phyloP scores from a whole-genome alignment of 495 filamentous ascomycete species.

The Astrothelium subdiscretum region DNA sequence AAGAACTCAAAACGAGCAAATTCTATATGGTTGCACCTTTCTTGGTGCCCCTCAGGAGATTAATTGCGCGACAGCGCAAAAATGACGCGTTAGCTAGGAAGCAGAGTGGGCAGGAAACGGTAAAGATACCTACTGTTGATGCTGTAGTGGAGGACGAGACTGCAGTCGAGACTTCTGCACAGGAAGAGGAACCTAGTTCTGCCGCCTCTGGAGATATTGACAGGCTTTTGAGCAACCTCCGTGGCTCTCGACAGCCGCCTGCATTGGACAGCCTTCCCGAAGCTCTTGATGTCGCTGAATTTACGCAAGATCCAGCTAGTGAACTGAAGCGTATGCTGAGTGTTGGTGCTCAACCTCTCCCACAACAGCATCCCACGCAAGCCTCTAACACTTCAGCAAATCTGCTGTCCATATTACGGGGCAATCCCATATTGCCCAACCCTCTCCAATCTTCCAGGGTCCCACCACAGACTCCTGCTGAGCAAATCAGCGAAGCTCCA shows the following conservation, averaged over 20 bases:
- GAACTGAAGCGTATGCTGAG: conserved; percentile 26
- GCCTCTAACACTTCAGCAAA: background rate
- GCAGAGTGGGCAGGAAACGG: conserved; percentile 4
- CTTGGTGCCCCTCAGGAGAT: conserved; percentile 71
- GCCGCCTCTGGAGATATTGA: background rate
- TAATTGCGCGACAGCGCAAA: conserved; percentile 76
- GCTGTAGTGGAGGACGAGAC: conserved; percentile 18
- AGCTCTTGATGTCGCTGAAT: conserved; percentile 8
- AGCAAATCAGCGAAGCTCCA: conserved; percentile 28
- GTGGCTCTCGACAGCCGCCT: background rate
- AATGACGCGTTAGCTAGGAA: conserved; percentile 37
- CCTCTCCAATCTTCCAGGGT: background rate
- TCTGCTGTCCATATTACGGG: background rate
- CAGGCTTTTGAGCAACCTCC: conserved; percentile 2
- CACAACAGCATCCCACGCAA: conserved; percentile 11
- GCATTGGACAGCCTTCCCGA: conserved; percentile 17
- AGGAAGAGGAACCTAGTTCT: background rate
- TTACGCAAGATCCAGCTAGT: conserved; percentile 18
- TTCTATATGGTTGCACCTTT: conserved; percentile 99
- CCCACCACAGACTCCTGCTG: conserved; percentile 31
- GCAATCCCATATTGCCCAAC: background rate
- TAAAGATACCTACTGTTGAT: conserved; percentile 2
- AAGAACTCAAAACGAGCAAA: conserved; percentile 61
- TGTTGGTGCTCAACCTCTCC: conserved; percentile 15
- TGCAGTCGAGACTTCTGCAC: background rate